These are phyloP conservation scores for Aurantiochytrium sp. DNA, from an alignment of 108 stramenopile genomes.

Conservation along the genomic window DNA sequence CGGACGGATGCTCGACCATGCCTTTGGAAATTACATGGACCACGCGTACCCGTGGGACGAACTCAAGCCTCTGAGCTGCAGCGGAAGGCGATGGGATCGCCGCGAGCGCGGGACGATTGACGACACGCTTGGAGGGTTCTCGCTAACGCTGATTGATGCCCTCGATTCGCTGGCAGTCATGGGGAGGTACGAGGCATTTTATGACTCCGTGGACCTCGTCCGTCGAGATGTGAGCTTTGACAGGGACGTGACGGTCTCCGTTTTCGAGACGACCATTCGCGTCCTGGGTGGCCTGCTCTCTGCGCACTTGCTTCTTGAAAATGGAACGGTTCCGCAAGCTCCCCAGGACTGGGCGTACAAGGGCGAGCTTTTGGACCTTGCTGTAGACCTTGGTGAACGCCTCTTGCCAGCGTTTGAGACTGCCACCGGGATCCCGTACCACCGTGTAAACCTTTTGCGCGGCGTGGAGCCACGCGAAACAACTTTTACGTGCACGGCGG, in stretches of 20 bases:
- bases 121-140: slow-evolving; percentile 40
- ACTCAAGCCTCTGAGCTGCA: slow-evolving; percentile 42
- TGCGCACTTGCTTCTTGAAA: slow-evolving; percentile 23
- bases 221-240: slow-evolving; percentile 23
- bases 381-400: slow-evolving; percentile 43
- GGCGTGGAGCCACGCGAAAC: slow-evolving; percentile 39
- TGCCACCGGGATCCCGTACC: slow-evolving; percentile 29
- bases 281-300: slow-evolving; percentile 51
- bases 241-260: slow-evolving; percentile 42
- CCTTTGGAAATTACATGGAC: slow-evolving; percentile 34
- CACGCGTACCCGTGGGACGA: slow-evolving; percentile 44
- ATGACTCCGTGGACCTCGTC: not conserved
- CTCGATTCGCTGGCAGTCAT: slow-evolving; percentile 45
- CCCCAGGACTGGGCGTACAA: slow-evolving; percentile 20
- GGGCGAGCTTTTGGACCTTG: slow-evolving; percentile 37
- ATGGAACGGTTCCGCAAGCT: not conserved
- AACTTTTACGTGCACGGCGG: slow-evolving; percentile 42
- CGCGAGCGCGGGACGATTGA: slow-evolving; percentile 41
- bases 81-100: slow-evolving; percentile 28
- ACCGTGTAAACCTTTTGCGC: slow-evolving; percentile 41
- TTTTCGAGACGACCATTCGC: slow-evolving; percentile 56
- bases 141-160: slow-evolving; percentile 45
- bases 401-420: slow-evolving; percentile 47
- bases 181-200: slow-evolving; percentile 26
- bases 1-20: slow-evolving; percentile 34